phyloP scores from a whole-genome alignment of 208 protist genomes.

The Lotmaria passim region DNA sequence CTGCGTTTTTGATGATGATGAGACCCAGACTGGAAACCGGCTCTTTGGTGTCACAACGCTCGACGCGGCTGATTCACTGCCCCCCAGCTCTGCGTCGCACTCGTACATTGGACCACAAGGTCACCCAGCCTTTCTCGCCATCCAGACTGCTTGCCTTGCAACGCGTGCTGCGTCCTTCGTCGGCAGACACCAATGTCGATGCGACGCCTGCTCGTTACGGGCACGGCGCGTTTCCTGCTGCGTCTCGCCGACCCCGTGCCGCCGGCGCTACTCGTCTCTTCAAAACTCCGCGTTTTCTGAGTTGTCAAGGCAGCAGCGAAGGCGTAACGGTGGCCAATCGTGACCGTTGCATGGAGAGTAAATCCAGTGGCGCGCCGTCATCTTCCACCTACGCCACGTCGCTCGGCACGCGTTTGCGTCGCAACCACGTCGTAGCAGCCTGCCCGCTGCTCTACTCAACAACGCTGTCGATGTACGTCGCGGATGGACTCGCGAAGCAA shows the following conservation, averaged over 20 bases:
- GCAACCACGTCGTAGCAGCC: conserved; percentile 11
- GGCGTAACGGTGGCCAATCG: background rate
- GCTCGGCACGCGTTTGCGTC: conserved; percentile 7
- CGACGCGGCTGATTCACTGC: background rate
- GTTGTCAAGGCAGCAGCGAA: background rate
- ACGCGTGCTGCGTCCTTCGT: background rate
- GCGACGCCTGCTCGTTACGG: background rate
- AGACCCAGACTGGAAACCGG: conserved; percentile 4
- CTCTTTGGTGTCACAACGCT: background rate
- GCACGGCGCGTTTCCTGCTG: too few relatives aligned
- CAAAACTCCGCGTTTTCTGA: background rate
- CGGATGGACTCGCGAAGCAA: background rate
- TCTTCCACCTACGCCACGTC: background rate
- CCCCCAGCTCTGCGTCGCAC: background rate
- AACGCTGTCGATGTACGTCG: background rate
- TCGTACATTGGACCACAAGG: background rate
- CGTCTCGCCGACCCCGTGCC: conserved; percentile 1
- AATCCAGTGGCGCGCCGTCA: too few relatives aligned
- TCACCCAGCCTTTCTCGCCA: background rate
- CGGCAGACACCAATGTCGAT: too few relatives aligned
- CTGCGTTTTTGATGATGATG: background rate
- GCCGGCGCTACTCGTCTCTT: background rate
- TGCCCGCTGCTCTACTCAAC: conserved; percentile 28
- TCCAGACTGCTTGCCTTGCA: background rate
- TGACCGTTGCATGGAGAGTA: too few relatives aligned